Evolutionary conservation across 2,329 filamentous ascomycete genomes (phyloP), one percentile per base, ranked within the genome.

Genomic region (Arthroderma sp.): DNA sequence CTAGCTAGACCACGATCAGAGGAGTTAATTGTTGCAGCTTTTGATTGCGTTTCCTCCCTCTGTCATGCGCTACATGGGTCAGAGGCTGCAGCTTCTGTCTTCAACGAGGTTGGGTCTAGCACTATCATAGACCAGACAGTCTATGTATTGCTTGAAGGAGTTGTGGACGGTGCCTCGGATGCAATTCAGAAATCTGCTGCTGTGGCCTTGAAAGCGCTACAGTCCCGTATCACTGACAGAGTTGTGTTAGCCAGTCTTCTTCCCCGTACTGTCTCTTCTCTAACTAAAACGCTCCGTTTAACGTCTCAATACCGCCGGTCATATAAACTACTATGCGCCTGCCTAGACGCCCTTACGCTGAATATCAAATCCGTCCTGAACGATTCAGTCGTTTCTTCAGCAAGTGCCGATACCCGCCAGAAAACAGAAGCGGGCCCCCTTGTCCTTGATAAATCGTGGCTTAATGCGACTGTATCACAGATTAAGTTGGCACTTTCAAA

Each of bases 171-270:
- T 1, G 74, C 75, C 9, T 86, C 85, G 0, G 74, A 81, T 38
- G 76, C 80, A n/a, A 80, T 91, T 19, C 90, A 91, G 66, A 68
- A 85, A 4, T 81, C 86, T 62, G 87, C 89, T 4, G 74, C 88
- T 2, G 70, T 75, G 11, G 82, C 86, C 5, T 68, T 96, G 1
- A 73, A 80, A 54, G 74, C 80, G 0, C 73, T 93, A 6, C 81
- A 83, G 62, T 66, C 70, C 5, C 81, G 82, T 21, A 77, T 95
- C 44, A 82, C 79, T 55, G 86, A 93, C 64, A 80, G 80, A 51
- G 80, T 86, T n/a, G 82, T 87, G 1, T 75, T 95, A 57, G 88
- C 89, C 8, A 91, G 82, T 60, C 93, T 98, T 66, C 77, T 97
- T 43, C 93, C 94, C 0, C 89, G 91, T 8, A 88, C 88, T 0